Base-by-base conservation (phyloP, 2,329 filamentous ascomycete genomes). In the Simplicillium aogashimaense region DNA sequence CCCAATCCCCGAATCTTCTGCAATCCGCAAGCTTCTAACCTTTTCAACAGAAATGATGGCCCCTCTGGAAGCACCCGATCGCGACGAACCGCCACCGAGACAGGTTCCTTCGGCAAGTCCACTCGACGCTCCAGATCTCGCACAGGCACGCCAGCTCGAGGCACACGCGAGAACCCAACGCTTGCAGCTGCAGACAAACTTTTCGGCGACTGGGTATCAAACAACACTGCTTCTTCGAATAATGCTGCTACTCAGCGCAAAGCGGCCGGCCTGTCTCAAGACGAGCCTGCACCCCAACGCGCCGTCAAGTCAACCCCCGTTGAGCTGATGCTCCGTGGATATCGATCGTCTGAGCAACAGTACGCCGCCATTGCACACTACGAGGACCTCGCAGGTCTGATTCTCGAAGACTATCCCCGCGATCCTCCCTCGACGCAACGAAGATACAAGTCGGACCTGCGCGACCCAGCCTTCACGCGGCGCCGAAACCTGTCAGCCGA, bases 341-440 rank as follows among this genome's bases (percentile, higher is more conserved):
- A 89, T 61, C 66, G 70, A 41, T 74, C 72, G 13, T 58, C 68
- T 2, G 59, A 77, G 59, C 66, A 81, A 62, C 72, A 87, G 67
- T 95, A 92, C 74, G 87, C 89, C 20, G 88, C 88, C 29, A 81
- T 97, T 51, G 80, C 84, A 50, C 86, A 86, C 63, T 97, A 84
- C 64, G 90, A 95, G 66, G 76, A 81, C 44, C 79, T 94, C 33
- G 90, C 86, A 7, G 89, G 89, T 18, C 67, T 78, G 46, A 86
- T 95, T 56, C 89, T 89, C 61, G 90, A 97, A 64, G 89, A 95
- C 63, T 97, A 97, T 61, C 79, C 88, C 8, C 81, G 90, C 46
- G 81, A 85, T 47, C 83, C 90, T n/a, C 84, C 86, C 3, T 70
- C 78, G 41, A 73, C 80, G 46, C 75, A 77, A 54, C 70, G 74